Evolutionary conservation across 106 monocot genomes (phyloP), one percentile per base, ranked within the genome.

Genomic region (Apostasia ramifera): DNA sequence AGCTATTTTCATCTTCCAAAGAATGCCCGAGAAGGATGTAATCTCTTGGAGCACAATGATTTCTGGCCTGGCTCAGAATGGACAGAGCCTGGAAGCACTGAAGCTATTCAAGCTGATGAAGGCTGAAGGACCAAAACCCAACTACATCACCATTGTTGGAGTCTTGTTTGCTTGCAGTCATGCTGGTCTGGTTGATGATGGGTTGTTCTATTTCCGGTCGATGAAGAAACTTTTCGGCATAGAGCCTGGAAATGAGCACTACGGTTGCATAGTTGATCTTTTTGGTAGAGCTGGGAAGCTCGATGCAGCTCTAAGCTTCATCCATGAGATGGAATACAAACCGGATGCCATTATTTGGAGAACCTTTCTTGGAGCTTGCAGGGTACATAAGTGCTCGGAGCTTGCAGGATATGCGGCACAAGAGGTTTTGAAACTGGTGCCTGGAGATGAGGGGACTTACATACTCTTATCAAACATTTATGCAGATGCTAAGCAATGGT

Each of bases 21-120:
- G 80, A 66, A 87, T 86, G 84, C 6, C 5, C 1, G 73, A 70
- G 63, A 79, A 61, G 67, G 90, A 91, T 73, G 86, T 91, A 41
- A 84, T 91, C 39, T 91, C 83, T 9, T 91, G 91, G 91, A 92
- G 91, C 59, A 88, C 88, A 2, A 88, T 92, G 82, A 88, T 92
- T 9, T 80, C 88, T 0, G 88, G 91, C 26, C 65, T 92, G 57
- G 91, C 85, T 53, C 87, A 85, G 67, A 92, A 88, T 51, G 91
- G 84, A 38, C 73, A 74, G 59, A 82, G 83, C 44, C 10, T 57
- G 12, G 86, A 81, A 37, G 82, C 91, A 14, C 57, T 88, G 70
- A 51, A 47, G 15, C 76, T 85, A 4, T 92, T 88, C 43, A 74
- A 81, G 4, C 67, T 46, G 15, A 92, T 85, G 88, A 76, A 75